Conservation (phyloP, 768 basidiomycete species). For the Baorangia bicolor region DNA sequence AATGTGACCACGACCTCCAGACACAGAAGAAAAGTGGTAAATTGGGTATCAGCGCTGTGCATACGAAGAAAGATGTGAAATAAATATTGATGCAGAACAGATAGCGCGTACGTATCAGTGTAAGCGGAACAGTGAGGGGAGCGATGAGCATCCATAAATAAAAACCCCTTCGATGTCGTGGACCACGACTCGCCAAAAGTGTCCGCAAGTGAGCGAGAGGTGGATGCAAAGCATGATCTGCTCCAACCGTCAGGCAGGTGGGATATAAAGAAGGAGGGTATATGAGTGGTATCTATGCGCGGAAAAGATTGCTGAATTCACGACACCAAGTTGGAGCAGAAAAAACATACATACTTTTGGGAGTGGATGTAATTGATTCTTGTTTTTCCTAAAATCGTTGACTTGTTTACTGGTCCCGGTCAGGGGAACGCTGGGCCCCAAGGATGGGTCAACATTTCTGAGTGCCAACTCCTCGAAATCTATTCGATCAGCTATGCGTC, state of each 20-base stretch:
- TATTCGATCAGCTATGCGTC: slow-evolving; percentile 65
- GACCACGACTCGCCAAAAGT: slow-evolving; percentile 54
- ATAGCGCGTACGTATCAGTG: slow-evolving; percentile 63
- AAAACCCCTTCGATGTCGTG: slow-evolving; percentile 65
- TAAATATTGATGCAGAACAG: not conserved
- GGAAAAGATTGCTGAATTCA: not conserved
- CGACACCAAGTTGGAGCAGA: not conserved
- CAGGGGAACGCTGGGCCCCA: slow-evolving; percentile 51
- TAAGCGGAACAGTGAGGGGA: slow-evolving; percentile 75
- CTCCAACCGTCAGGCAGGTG: slow-evolving; percentile 25
- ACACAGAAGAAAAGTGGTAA: slow-evolving; percentile 83
- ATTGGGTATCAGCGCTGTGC: slow-evolving; percentile 76
- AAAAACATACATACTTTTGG: slow-evolving; percentile 12
- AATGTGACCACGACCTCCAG: slow-evolving; percentile 87
- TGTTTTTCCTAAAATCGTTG: slow-evolving; percentile 9
- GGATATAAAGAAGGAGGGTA: slow-evolving; percentile 55
- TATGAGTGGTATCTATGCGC: slow-evolving; percentile 50
- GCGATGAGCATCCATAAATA: slow-evolving; percentile 62
- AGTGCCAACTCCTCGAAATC: slow-evolving; percentile 82
- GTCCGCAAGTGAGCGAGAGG: slow-evolving; percentile 46
- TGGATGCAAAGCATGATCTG: slow-evolving; percentile 27
- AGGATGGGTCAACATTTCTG: slow-evolving; percentile 67
- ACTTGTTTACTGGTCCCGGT: slow-evolving; percentile 18
- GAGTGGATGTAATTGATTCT: slow-evolving; percentile 6
- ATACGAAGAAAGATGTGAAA: slow-evolving; percentile 1